Conservation (phyloP, 352 stramenopile species). For the Globisporangium iwayamae region DNA sequence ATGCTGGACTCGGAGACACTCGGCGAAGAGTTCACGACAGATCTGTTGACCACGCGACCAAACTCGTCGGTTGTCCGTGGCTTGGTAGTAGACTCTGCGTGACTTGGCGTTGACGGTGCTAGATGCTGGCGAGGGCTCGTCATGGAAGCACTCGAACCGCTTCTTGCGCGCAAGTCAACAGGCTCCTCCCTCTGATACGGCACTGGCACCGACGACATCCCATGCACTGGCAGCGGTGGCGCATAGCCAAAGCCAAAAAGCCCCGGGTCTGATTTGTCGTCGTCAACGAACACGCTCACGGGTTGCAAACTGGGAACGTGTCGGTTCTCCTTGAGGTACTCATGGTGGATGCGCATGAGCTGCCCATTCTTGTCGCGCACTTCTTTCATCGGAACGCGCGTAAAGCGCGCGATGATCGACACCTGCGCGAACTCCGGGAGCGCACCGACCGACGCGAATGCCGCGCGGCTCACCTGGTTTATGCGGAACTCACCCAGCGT, state of each 20-base stretch:
- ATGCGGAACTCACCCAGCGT: slow-evolving; percentile 45
- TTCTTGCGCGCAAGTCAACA: slow-evolving; percentile 9
- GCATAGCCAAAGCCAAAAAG: slow-evolving; percentile 74
- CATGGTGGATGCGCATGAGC: slow-evolving; percentile 63
- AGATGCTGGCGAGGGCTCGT: not conserved
- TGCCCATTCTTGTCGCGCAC: slow-evolving; percentile 78
- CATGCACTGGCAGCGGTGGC: slow-evolving; percentile 49
- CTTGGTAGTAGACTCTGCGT: slow-evolving; percentile 17
- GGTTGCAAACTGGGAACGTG: slow-evolving; percentile 43
- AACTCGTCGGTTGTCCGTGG: slow-evolving; percentile 41
- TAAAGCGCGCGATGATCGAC: slow-evolving; percentile 65
- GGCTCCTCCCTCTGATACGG: slow-evolving; percentile 47
- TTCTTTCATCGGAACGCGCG: slow-evolving; percentile 50
- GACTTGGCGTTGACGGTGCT: not conserved
- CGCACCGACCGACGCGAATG: slow-evolving; percentile 55
- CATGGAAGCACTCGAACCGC: not conserved
- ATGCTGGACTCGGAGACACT: slow-evolving; percentile 2
- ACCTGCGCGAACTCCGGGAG: slow-evolving; percentile 80
- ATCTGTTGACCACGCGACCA: slow-evolving; percentile 31
- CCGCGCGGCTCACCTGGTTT: slow-evolving; percentile 68
- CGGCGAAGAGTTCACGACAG: slow-evolving; percentile 7
- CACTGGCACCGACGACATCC: slow-evolving; percentile 45
- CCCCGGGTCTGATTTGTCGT: slow-evolving; percentile 40
- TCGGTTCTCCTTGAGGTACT: slow-evolving; percentile 77
- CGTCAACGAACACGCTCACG: slow-evolving; percentile 41